These are phyloP conservation scores for Fusarium annulatum DNA, from an alignment of 2,329 filamentous ascomycete genomes.

Conservation along the genomic window DNA sequence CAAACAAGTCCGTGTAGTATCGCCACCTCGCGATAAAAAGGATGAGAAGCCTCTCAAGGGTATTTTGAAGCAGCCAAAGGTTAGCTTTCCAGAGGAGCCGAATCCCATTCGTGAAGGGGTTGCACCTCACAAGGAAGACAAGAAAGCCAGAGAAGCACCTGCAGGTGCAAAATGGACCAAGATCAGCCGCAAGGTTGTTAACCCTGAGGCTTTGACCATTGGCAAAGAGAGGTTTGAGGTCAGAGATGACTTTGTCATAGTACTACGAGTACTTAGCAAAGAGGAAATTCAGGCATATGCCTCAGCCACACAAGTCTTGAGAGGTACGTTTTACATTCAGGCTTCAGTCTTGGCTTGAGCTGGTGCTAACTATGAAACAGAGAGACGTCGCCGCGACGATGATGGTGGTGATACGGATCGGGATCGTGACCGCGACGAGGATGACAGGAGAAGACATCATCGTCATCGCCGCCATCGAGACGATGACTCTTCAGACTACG, in stretches of 20 bases:
- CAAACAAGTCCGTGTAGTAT: slow-evolving; percentile 74
- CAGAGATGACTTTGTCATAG: slow-evolving; percentile 92
- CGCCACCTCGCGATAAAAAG: slow-evolving; percentile 72
- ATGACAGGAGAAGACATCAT: slow-evolving; percentile 40
- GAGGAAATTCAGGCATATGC: slow-evolving; percentile 93
- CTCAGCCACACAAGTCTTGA: slow-evolving; percentile 80
- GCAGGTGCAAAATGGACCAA: slow-evolving; percentile 91
- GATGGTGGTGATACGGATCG: slow-evolving; percentile 46
- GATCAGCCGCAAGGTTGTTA: slow-evolving; percentile 88
- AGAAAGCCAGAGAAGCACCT: slow-evolving; percentile 76
- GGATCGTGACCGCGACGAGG: slow-evolving; percentile 48
- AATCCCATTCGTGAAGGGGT: slow-evolving; percentile 89
- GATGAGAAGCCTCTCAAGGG: slow-evolving; percentile 80
- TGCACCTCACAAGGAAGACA: slow-evolving; percentile 90
- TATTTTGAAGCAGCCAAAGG: slow-evolving; percentile 85
- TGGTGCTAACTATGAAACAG: slow-evolving; percentile 37
- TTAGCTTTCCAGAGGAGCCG: slow-evolving; percentile 86
- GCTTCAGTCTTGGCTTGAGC: not conserved
- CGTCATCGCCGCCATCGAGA: slow-evolving; percentile 43
- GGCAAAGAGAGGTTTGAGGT: slow-evolving; percentile 94
- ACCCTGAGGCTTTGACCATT: slow-evolving; percentile 84
- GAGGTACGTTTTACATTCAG: slow-evolving; percentile 66
- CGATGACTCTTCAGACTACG: slow-evolving; percentile 43
- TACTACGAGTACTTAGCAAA: slow-evolving; percentile 85
- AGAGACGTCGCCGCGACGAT: slow-evolving; percentile 49